Evolutionary conservation across 306 rosid genomes (phyloP).

Genomic region (Carpinus viminea): DNA sequence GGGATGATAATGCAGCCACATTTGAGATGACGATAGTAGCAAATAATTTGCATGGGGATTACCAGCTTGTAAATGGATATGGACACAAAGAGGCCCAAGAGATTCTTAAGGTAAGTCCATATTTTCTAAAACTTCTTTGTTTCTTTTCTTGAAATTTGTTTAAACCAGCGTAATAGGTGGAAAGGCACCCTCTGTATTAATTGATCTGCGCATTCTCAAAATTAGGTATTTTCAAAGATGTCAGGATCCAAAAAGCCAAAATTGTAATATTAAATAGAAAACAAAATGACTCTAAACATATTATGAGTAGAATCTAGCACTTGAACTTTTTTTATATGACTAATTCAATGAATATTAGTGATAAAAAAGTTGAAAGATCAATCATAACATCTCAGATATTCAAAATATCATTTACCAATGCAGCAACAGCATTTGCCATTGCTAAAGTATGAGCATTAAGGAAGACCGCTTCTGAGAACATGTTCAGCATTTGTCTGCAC

Average conservation of each 20-base stretch:
- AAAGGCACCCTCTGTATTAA: not conserved
- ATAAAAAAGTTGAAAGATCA: not conserved
- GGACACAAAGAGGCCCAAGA: constrained; percentile 57
- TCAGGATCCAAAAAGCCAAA: not conserved
- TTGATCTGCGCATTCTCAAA: not conserved
- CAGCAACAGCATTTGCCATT: not conserved
- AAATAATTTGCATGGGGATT: constrained; percentile 81
- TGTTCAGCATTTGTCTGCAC: not conserved
- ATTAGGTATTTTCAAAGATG: not conserved
- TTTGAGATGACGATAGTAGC: constrained; percentile 66
- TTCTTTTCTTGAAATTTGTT: not conserved
- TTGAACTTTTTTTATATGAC: not conserved
- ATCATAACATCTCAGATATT: not conserved
- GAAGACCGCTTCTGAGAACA: not conserved
- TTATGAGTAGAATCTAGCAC: not conserved
- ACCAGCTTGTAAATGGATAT: constrained; percentile 88
- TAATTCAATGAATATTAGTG: not conserved
- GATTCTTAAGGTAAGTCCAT: constrained; percentile 63
- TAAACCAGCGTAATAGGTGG: not conserved
- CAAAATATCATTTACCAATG: not conserved
- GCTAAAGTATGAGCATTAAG: not conserved
- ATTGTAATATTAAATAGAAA: not conserved
- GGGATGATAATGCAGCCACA: constrained; percentile 85
- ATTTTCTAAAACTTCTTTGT: not conserved
- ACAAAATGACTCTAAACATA: not conserved